A percentile compares a stretch with the other conserved stretches of the same genome.
phyloP scores from a whole-genome alignment of 306 rosid genomes.

The Vigna trinervia region DNA sequence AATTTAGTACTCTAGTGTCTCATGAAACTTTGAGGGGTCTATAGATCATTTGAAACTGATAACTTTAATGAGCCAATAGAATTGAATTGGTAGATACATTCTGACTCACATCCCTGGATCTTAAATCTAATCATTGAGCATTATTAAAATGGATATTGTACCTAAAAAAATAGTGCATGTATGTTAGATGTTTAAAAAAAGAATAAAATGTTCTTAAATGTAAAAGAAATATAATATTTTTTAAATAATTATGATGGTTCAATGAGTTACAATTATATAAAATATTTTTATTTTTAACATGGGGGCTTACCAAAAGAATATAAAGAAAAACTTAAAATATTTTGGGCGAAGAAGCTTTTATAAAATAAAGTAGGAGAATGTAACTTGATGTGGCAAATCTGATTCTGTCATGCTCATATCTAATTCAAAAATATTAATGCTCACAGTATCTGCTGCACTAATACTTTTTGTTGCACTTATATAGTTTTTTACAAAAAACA shows the following conservation, averaged over 20 bases:
- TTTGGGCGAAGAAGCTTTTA: background rate
- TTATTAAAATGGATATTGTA: background rate
- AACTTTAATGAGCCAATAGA: background rate
- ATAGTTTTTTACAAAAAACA: background rate
- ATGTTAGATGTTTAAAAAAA: background rate
- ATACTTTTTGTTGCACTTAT: background rate
- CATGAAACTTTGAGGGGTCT: background rate
- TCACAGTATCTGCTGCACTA: background rate
- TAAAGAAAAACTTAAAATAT: background rate
- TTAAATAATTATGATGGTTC: background rate
- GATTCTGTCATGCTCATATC: background rate
- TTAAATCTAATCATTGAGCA: slow-evolving; percentile 16
- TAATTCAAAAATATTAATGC: background rate
- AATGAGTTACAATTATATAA: background rate
- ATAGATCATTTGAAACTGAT: background rate
- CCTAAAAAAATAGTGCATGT: background rate
- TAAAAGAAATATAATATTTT: background rate
- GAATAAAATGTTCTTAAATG: background rate
- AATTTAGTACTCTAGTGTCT: background rate
- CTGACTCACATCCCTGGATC: background rate
- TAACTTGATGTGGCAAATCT: background rate
- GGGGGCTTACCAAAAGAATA: background rate
- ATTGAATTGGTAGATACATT: background rate
- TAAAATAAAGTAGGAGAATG: background rate
- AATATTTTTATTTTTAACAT: background rate